phyloP scores from a whole-genome alignment of 2,329 filamentous ascomycete genomes.

The Periconia digitata region DNA sequence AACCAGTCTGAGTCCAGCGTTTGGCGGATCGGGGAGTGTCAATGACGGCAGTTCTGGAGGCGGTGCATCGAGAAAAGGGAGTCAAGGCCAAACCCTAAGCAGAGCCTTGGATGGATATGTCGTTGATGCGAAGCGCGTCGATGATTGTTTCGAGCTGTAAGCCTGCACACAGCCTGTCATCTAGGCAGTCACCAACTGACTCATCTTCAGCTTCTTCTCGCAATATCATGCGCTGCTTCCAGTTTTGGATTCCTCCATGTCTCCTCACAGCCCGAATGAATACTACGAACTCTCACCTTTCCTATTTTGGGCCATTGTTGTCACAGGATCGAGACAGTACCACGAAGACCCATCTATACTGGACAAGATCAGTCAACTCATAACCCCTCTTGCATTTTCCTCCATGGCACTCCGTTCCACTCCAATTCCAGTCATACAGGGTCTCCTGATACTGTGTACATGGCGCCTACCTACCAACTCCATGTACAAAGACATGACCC shows the following conservation, averaged over 20 bases:
- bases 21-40: slow-evolving; percentile 4
- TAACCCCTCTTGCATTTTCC: slow-evolving; percentile 41
- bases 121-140: slow-evolving; percentile 36
- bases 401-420: slow-evolving; percentile 41
- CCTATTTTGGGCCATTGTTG: slow-evolving; percentile 45
- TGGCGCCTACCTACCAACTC: slow-evolving; percentile 47
- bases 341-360: slow-evolving; percentile 39
- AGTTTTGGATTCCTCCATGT: slow-evolving; percentile 32
- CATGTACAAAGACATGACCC: slow-evolving; percentile 45
- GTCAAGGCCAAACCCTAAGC: slow-evolving; percentile 23
- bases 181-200: slow-evolving; percentile 12
- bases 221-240: slow-evolving; percentile 39
- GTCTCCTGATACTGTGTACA: slow-evolving; percentile 43
- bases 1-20: slow-evolving; percentile 34
- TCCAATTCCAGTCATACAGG: slow-evolving; percentile 44
- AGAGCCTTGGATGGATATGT: slow-evolving; percentile 33
- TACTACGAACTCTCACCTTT: slow-evolving; percentile 39
- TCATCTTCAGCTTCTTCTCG: slow-evolving; percentile 31
- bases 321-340: slow-evolving; percentile 43
- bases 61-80: slow-evolving; percentile 26
- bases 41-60: neutral
- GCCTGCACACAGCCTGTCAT: neutral
- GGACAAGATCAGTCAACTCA: slow-evolving; percentile 33
- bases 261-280: slow-evolving; percentile 35
- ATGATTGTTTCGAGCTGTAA: slow-evolving; percentile 40